Percentiles rank a stretch among this genome's conserved stretches.
phyloP scores from a whole-genome alignment of 2,329 filamentous ascomycete genomes.

The Tothia fuscella region DNA sequence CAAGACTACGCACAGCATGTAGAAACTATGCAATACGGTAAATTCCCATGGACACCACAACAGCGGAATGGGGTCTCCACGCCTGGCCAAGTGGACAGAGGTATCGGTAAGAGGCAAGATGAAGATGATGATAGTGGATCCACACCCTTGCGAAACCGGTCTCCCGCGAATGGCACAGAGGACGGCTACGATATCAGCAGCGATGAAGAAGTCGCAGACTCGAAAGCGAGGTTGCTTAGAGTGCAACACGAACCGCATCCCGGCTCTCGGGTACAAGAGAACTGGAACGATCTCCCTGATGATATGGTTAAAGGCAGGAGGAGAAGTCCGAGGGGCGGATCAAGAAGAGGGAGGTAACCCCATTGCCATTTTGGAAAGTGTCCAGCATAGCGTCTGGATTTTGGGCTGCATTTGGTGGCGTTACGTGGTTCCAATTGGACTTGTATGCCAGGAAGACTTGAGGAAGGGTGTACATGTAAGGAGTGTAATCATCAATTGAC shows the following conservation, averaged over 20 bases:
- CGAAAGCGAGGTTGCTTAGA: conserved; percentile 21
- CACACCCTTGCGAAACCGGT: conserved; percentile 25
- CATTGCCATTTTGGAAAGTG: neutral
- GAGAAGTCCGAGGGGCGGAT: neutral
- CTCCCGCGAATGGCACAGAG: conserved; percentile 18
- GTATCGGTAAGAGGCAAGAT: no score
- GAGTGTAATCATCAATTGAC: no score
- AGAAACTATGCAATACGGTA: no score
- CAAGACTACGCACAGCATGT: no score
- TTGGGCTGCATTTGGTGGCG: neutral
- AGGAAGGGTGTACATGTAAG: no score
- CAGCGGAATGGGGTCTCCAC: no score
- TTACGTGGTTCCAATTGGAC: neutral
- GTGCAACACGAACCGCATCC: conserved; percentile 15
- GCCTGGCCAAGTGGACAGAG: no score
- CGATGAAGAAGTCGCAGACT: conserved; percentile 23
- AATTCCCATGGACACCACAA: no score
- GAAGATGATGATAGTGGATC: no score
- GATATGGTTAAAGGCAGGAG: conserved; percentile 22
- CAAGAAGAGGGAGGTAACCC: neutral
- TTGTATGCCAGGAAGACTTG: no score
- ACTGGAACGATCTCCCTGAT: conserved; percentile 39
- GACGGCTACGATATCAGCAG: conserved; percentile 19
- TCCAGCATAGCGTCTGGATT: no score
- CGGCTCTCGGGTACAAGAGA: conserved; percentile 19